Conservation (phyloP, 2,329 filamentous ascomycete species). For the Epichloe sp. region DNA sequence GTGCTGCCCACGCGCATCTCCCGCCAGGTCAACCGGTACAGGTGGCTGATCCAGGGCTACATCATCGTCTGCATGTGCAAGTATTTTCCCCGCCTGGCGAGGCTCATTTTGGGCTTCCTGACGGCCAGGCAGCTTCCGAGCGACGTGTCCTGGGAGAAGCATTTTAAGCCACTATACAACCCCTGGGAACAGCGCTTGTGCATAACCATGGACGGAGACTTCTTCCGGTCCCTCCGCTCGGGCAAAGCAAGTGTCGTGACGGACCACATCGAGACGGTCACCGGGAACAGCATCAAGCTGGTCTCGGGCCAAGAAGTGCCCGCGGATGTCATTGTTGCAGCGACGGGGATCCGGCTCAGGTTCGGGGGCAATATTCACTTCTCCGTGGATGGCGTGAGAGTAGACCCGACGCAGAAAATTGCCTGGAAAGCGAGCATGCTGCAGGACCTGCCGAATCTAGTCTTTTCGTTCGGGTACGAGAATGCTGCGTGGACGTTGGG, state of each 20-base stretch:
- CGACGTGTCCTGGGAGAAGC: conserved; percentile 33
- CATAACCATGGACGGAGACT: conserved; percentile 34
- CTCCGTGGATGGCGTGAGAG: conserved; percentile 33
- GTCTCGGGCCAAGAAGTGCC: conserved; percentile 29
- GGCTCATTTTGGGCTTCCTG: conserved; percentile 26
- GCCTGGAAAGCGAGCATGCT: conserved; percentile 50
- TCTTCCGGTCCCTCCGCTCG: conserved; percentile 26
- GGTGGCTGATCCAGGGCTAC: conserved; percentile 31
- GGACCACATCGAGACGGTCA: conserved; percentile 31
- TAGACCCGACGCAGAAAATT: conserved; percentile 32
- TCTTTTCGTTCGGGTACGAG: conserved; percentile 46
- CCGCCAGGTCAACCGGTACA: conserved; percentile 30
- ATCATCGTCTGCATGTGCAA: conserved; percentile 33
- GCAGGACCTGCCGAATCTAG: conserved; percentile 46
- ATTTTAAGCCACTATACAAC: conserved; percentile 41
- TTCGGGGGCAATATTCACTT: conserved; percentile 42
- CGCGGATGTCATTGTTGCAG: conserved; percentile 51
- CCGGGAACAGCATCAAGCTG: conserved; percentile 29
- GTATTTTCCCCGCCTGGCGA: conserved; percentile 31
- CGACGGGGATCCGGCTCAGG: conserved; percentile 45
- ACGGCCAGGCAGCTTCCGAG: conserved; percentile 34
- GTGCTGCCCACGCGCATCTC: conserved; percentile 30
- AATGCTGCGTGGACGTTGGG: conserved; percentile 50
- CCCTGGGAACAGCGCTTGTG: conserved; percentile 61
- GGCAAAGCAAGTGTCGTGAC: conserved; percentile 30